phyloP scores from a whole-genome alignment of 257 asterid genomes.

The Ligustrum vulgare region DNA sequence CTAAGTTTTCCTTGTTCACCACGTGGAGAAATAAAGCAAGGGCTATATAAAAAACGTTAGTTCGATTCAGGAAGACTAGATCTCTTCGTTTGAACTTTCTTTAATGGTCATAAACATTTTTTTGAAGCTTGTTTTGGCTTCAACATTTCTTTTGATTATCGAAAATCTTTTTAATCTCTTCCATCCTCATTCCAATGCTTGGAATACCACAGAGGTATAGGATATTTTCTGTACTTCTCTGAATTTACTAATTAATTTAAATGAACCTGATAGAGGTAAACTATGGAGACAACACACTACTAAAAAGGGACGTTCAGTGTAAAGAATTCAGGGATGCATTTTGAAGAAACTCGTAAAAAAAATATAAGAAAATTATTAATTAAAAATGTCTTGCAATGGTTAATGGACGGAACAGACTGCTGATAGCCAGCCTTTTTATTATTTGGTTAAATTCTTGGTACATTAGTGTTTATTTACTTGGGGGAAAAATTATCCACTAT shows the following conservation, averaged over 20 bases:
- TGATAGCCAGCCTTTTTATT: not conserved
- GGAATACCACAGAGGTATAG: not conserved
- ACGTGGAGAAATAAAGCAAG: constrained; percentile 11
- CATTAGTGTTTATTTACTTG: not conserved
- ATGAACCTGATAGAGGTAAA: not conserved
- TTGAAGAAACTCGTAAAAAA: not conserved
- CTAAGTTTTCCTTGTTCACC: constrained; percentile 17
- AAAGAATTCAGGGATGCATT: not conserved
- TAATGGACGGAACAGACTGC: not conserved
- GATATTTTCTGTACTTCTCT: not conserved
- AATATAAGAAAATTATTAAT: not conserved
- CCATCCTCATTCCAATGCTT: constrained; percentile 17
- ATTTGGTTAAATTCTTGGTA: not conserved
- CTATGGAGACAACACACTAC: not conserved
- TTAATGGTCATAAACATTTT: not conserved
- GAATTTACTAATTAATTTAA: not conserved
- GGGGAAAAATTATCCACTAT: not conserved
- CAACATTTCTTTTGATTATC: not conserved
- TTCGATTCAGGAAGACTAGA: not conserved
- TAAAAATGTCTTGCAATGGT: not conserved
- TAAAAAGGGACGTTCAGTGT: not conserved
- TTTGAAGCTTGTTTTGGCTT: constrained; percentile 1
- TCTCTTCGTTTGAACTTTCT: constrained; percentile 7
- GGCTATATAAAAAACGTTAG: constrained; percentile 8
- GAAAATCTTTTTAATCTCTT: not conserved